phyloP scores from a whole-genome alignment of 2,329 filamentous ascomycete species.

The Fusarium sp. region DNA sequence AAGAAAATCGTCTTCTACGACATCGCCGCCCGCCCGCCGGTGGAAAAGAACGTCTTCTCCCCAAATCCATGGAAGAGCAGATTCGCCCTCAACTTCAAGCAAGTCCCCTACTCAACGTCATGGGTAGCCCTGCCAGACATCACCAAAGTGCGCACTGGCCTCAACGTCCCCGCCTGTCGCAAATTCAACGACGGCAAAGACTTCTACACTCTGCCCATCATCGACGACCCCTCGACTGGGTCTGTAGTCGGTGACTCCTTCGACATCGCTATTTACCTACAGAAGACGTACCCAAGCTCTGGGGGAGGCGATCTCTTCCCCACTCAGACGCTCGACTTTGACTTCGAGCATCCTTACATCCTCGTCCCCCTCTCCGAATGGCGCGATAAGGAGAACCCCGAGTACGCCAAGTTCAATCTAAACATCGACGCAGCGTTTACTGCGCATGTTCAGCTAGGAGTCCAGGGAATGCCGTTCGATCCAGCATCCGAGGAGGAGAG shows the following conservation, averaged over 20 bases:
- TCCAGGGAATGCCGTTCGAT: constrained; percentile 60
- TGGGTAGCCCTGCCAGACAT: constrained; percentile 67
- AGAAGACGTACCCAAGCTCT: constrained; percentile 59
- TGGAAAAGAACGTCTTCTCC: constrained; percentile 35
- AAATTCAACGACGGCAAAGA: constrained; percentile 66
- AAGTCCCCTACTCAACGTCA: constrained; percentile 46
- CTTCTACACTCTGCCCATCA: constrained; percentile 69
- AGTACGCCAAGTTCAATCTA: constrained; percentile 63
- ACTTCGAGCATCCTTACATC: constrained; percentile 30
- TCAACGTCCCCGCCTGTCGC: constrained; percentile 61
- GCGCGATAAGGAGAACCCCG: constrained; percentile 40
- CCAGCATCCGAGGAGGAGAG: constrained; percentile 56
- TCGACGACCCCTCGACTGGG: constrained; percentile 57
- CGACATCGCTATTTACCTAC: constrained; percentile 71
- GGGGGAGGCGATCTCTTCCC: constrained; percentile 62
- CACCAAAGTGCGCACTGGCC: constrained; percentile 55
- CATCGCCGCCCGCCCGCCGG: constrained; percentile 51
- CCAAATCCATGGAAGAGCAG: constrained; percentile 50
- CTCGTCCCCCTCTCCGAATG: constrained; percentile 51
- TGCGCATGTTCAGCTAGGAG: constrained; percentile 54
- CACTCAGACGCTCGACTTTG: constrained; percentile 53
- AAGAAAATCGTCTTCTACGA: constrained; percentile 53
- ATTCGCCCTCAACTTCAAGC: constrained; percentile 56
- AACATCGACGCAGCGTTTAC: constrained; percentile 66
- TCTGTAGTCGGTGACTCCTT: constrained; percentile 68